phyloP scores from a whole-genome alignment of 2,329 filamentous ascomycete genomes.

The Alternaria arbusti region DNA sequence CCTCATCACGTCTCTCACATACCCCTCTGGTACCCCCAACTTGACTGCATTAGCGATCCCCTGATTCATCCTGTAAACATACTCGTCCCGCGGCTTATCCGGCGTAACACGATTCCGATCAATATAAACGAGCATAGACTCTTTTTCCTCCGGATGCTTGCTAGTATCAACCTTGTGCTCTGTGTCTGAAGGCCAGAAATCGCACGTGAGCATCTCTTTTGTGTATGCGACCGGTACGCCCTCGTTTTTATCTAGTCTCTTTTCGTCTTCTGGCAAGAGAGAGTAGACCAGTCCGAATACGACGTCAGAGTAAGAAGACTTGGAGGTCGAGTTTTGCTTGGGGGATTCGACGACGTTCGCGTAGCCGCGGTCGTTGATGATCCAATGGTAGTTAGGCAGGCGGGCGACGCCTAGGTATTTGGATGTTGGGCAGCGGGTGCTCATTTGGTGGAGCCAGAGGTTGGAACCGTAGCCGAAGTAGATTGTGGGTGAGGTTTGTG shows the following conservation, averaged over 20 bases:
- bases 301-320: background rate
- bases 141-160: slow-evolving; percentile 24
- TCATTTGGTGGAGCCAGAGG: slow-evolving; percentile 71
- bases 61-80: slow-evolving; percentile 67
- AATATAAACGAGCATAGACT: slow-evolving; percentile 65
- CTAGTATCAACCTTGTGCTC: slow-evolving; percentile 23
- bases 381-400: slow-evolving; percentile 65
- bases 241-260: slow-evolving; percentile 56
- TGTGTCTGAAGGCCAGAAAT: slow-evolving; percentile 49
- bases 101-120: slow-evolving; percentile 54
- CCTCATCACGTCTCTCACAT: slow-evolving; percentile 63
- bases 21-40: slow-evolving; percentile 61
- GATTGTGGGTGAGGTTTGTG: slow-evolving; percentile 41
- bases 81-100: slow-evolving; percentile 61
- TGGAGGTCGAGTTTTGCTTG: background rate
- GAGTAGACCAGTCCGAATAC: slow-evolving; percentile 48
- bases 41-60: slow-evolving; percentile 65
- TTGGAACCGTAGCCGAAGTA: slow-evolving; percentile 79
- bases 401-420: slow-evolving; percentile 63
- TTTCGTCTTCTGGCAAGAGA: slow-evolving; percentile 36
- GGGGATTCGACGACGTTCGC: slow-evolving; percentile 65
- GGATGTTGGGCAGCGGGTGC: slow-evolving; percentile 63
- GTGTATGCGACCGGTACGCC: slow-evolving; percentile 68
- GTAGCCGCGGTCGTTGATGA: slow-evolving; percentile 71
- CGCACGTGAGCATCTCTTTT: slow-evolving; percentile 57